These are phyloP conservation scores for Yamadazyma trypodendri DNA, from an alignment of 1,139 yeast genomes.

Conservation along the genomic window DNA sequence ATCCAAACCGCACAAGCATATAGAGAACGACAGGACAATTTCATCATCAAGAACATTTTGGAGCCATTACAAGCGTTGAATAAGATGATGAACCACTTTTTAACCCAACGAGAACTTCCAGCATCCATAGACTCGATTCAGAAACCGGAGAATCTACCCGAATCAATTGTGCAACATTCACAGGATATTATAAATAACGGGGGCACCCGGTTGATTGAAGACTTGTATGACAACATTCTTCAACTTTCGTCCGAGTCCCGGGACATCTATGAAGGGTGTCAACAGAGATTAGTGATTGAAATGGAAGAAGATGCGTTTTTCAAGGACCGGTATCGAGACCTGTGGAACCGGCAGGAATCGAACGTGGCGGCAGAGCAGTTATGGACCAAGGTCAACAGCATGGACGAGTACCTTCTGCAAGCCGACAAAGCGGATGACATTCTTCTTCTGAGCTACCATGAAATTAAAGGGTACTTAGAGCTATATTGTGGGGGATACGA, in stretches of 20 bases:
- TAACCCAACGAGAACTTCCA: constrained; percentile 51
- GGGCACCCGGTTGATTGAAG: constrained; percentile 46
- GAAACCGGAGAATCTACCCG: constrained; percentile 64
- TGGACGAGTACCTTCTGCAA: constrained; percentile 51
- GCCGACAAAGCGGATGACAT: constrained; percentile 64
- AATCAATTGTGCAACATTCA: constrained; percentile 52
- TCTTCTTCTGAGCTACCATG: constrained; percentile 43
- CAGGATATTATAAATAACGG: constrained; percentile 56
- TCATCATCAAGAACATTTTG: constrained; percentile 48
- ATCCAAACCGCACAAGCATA: constrained; percentile 70
- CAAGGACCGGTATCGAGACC: constrained; percentile 51
- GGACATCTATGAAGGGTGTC: constrained; percentile 43
- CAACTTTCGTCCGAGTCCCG: constrained; percentile 39
- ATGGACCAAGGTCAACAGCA: constrained; percentile 37
- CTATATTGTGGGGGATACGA: constrained; percentile 45
- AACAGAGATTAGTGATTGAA: constrained; percentile 49
- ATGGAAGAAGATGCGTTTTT: constrained; percentile 54
- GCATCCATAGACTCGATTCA: constrained; percentile 64
- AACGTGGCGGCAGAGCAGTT: constrained; percentile 36
- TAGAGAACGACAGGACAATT: constrained; percentile 61
- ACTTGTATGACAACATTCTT: constrained; percentile 46
- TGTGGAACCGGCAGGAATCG: constrained; percentile 50
- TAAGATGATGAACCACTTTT: constrained; percentile 42
- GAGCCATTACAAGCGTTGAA: constrained; percentile 54
- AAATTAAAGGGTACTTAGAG: constrained; percentile 42